phyloP scores from a whole-genome alignment of 176 grass and related monocot species.

The Carex parvula region DNA sequence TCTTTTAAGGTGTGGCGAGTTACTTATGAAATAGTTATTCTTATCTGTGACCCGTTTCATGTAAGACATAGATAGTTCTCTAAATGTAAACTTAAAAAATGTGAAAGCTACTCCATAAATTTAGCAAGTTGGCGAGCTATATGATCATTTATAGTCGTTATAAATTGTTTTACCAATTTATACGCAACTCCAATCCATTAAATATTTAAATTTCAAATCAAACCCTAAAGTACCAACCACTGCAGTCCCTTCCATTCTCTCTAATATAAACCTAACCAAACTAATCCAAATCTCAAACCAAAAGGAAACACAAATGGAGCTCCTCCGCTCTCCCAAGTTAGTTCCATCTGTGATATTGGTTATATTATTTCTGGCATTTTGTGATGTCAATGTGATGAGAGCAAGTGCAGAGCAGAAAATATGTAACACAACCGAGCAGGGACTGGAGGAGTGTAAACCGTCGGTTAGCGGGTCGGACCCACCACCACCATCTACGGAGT shows the following conservation, averaged over 20 bases:
- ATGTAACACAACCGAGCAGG: slow-evolving; percentile 46
- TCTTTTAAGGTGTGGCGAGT: background rate
- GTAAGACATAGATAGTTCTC: background rate
- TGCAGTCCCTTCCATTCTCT: background rate
- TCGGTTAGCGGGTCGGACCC: slow-evolving; percentile 46
- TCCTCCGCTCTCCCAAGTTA: background rate
- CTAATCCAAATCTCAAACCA: background rate
- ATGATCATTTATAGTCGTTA: background rate
- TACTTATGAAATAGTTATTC: background rate
- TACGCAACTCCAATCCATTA: background rate
- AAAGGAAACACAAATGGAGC: slow-evolving; percentile 9
- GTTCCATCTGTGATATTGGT: background rate
- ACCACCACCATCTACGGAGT: slow-evolving; percentile 29
- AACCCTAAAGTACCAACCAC: background rate
- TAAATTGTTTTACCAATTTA: background rate
- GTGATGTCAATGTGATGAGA: background rate
- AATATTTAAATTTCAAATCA: slow-evolving; percentile 2
- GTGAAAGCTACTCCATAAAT: background rate
- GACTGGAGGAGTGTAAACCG: slow-evolving; percentile 48
- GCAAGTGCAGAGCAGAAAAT: slow-evolving; percentile 20
- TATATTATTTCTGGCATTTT: background rate
- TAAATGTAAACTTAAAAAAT: background rate
- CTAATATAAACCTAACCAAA: slow-evolving; percentile 2
- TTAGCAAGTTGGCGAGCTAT: background rate
- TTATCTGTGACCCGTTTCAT: background rate